Conservation (phyloP, 2,329 filamentous ascomycete genomes). For the Fusarium concolor region DNA sequence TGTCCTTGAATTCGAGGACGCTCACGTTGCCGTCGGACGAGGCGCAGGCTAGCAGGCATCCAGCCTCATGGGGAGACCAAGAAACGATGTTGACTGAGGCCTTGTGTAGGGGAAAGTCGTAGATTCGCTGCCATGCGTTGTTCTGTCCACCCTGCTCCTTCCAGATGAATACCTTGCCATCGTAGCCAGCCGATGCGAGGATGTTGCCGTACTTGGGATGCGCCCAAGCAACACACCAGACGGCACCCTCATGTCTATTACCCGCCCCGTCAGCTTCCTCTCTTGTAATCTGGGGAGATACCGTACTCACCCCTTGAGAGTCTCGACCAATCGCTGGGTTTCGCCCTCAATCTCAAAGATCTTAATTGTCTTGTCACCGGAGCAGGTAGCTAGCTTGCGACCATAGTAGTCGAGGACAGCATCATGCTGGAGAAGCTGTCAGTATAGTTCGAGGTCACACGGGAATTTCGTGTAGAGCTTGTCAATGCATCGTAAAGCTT, state of each 20-base stretch:
- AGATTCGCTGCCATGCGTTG: slow-evolving; percentile 84
- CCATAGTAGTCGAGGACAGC: slow-evolving; percentile 99
- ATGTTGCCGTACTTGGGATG: slow-evolving; percentile 99
- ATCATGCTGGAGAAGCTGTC: slow-evolving; percentile 76
- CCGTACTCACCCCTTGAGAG: slow-evolving; percentile 83
- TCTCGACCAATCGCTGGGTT: slow-evolving; percentile 88
- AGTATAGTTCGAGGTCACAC: slow-evolving; percentile 29
- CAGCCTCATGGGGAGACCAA: slow-evolving; percentile 97
- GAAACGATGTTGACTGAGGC: slow-evolving; percentile 96
- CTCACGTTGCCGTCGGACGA: slow-evolving; percentile 93
- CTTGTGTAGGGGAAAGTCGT: slow-evolving; percentile 93
- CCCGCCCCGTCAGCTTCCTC: slow-evolving; percentile 29
- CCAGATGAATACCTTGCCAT: slow-evolving; percentile 99
- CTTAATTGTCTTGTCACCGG: slow-evolving; percentile 98
- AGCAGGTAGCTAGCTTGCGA: slow-evolving; percentile 94
- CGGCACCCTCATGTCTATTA: slow-evolving; percentile 89
- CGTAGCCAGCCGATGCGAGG: slow-evolving; percentile 93
- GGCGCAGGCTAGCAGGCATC: slow-evolving; percentile 93
- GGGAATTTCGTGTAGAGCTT: slow-evolving; percentile 9
- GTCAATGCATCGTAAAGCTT: slow-evolving; percentile 8
- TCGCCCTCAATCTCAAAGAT: slow-evolving; percentile 99
- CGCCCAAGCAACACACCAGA: slow-evolving; percentile 98
- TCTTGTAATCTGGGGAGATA: not conserved
- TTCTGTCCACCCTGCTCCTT: slow-evolving; percentile 77
- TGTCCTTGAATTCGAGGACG: slow-evolving; percentile 97